Evolutionary conservation across 345 rosid genomes (phyloP).

Genomic region (Cardamine resedifolia): DNA sequence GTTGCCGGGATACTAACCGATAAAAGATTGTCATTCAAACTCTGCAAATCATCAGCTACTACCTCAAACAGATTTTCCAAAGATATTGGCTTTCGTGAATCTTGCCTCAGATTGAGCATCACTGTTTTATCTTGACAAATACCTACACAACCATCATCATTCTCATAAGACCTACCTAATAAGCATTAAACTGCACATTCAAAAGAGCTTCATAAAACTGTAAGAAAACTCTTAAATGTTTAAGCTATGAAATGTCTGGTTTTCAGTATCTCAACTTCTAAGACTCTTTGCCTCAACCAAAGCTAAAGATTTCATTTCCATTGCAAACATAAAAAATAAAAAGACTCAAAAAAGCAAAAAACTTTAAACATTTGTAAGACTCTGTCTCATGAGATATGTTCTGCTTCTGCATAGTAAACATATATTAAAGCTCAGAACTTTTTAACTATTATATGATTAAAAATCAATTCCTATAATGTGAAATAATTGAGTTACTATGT

Average conservation of each 20-base stretch:
- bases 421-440: neutral
- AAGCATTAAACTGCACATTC: neutral
- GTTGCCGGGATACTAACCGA: constrained; percentile 55
- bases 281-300: neutral
- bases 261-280: neutral
- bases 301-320: constrained; percentile 3
- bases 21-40: constrained; percentile 80
- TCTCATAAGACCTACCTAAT: constrained; percentile 15
- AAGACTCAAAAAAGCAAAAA: constrained; percentile 4
- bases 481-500: neutral
- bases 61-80: constrained; percentile 66
- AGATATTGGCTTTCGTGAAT: constrained; percentile 50
- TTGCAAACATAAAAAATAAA: neutral
- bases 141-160: constrained; percentile 37
- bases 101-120: constrained; percentile 54
- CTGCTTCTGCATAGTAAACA: constrained; percentile 3
- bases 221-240: neutral
- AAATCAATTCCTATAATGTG: neutral
- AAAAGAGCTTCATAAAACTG: neutral
- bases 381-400: neutral
- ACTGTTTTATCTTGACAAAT: constrained; percentile 52
- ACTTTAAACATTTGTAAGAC: neutral
- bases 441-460: neutral
- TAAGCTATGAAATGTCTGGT: neutral
- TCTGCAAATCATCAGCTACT: constrained; percentile 81